These are phyloP conservation scores for Quercus alba DNA, from an alignment of 306 rosid genomes.

Conservation along the genomic window DNA sequence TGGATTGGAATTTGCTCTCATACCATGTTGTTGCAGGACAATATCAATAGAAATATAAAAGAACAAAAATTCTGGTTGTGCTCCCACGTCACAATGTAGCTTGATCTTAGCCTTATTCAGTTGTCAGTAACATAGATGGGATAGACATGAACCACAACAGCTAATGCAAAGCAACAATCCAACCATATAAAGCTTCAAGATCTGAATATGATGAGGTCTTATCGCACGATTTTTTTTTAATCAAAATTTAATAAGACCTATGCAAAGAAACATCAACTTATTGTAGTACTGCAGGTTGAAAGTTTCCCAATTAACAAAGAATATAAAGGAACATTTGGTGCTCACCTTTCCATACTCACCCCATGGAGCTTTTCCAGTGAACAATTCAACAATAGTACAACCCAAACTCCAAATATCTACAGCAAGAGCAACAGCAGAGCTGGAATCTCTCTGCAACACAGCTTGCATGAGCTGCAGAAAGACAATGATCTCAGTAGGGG, in stretches of 20 bases:
- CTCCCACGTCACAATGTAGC: too few relatives aligned
- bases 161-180: neutral
- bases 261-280: neutral
- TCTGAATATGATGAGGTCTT: neutral
- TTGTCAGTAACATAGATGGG: too few relatives aligned
- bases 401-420: slow-evolving; percentile 98
- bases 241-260: neutral
- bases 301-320: neutral
- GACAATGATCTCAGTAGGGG: slow-evolving; percentile 21
- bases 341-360: slow-evolving; percentile 88
- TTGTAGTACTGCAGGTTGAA: neutral
- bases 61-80: too few relatives aligned
- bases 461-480: slow-evolving; percentile 70
- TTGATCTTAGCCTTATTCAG: too few relatives aligned
- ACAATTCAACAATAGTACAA: slow-evolving; percentile 91
- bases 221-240: neutral
- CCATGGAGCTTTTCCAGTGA: slow-evolving; percentile 96
- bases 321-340: neutral
- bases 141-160: too few relatives aligned
- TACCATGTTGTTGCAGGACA: too few relatives aligned
- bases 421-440: slow-evolving; percentile 77
- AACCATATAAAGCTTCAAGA: neutral
- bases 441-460: slow-evolving; percentile 70
- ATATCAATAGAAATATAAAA: too few relatives aligned
- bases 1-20: too few relatives aligned